Evolutionary conservation across 768 basidiomycete genomes (phyloP).

Genomic region (Lactarius evosmus): DNA sequence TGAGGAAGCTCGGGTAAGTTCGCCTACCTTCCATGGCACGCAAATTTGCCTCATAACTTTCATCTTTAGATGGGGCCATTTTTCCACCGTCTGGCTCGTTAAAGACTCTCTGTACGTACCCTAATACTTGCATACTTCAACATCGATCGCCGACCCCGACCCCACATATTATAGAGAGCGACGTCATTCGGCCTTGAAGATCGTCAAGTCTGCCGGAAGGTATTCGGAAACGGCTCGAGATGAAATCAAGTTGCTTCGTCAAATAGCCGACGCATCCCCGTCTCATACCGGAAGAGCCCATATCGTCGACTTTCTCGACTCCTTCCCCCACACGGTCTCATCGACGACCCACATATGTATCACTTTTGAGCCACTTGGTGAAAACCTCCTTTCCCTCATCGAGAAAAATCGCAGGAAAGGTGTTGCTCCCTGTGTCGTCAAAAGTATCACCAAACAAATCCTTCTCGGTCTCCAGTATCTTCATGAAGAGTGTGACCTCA

Average conservation of each 20-base stretch:
- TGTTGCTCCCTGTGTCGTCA: constrained; percentile 77
- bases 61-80: constrained; percentile 79
- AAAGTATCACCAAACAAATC: constrained; percentile 81
- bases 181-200: constrained; percentile 86
- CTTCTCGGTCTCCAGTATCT: constrained; percentile 88
- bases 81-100: constrained; percentile 92
- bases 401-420: constrained; percentile 81
- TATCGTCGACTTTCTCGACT: constrained; percentile 88
- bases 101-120: constrained; percentile 66
- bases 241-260: constrained; percentile 88
- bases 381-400: constrained; percentile 70
- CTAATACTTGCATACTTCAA: background rate
- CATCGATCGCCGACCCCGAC: constrained; percentile 6
- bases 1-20: constrained; percentile 83
- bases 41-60: constrained; percentile 25
- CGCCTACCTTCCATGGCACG: constrained; percentile 12
- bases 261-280: constrained; percentile 68
- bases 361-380: constrained; percentile 84
- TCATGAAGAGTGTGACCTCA: constrained; percentile 88
- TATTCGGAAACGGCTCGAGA: constrained; percentile 97
- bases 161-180: constrained; percentile 45
- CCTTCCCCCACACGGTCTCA: constrained; percentile 61
- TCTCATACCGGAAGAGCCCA: constrained; percentile 74
- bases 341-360: constrained; percentile 72
- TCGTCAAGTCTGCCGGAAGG: constrained; percentile 91